Evolutionary conservation across 495 filamentous ascomycete species (phyloP).

Genomic region (Trichoderma asperelloides): DNA sequence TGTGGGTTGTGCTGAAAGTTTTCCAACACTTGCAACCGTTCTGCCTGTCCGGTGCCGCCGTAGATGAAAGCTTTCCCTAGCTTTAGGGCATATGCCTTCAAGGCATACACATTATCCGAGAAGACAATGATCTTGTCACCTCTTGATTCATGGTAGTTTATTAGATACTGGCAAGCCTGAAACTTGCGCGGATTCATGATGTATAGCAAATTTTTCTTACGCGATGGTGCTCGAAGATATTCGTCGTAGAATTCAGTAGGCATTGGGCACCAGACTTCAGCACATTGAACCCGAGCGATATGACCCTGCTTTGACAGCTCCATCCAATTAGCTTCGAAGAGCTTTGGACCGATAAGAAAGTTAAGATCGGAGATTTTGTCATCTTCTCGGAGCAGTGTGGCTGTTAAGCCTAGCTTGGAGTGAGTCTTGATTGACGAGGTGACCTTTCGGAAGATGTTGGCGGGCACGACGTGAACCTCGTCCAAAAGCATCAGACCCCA

Average conservation of each 20-base stretch:
- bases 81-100: constrained; percentile 75
- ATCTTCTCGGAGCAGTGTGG: constrained; percentile 89
- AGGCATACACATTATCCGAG: constrained; percentile 94
- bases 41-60: constrained; percentile 75
- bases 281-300: constrained; percentile 95
- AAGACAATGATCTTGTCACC: constrained; percentile 99
- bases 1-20: constrained; percentile 94
- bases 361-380: constrained; percentile 98
- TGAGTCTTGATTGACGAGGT: constrained; percentile 87
- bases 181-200: constrained; percentile 98
- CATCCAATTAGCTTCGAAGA: constrained; percentile 99
- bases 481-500: constrained; percentile 98
- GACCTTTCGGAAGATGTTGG: constrained; percentile 89
- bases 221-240: constrained; percentile 53
- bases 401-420: constrained; percentile 92
- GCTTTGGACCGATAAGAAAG: constrained; percentile 93
- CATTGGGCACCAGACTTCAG: constrained; percentile 99
- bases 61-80: constrained; percentile 89
- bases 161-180: constrained; percentile 92
- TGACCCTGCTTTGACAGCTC: constrained; percentile 94
- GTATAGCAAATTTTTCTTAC: constrained; percentile 64
- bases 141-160: constrained; percentile 91
- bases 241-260: constrained; percentile 95
- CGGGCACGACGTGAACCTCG: constrained; percentile 97
- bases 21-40: constrained; percentile 82